Conservation (phyloP, 768 basidiomycete genomes). For the Suillus bovinus region DNA sequence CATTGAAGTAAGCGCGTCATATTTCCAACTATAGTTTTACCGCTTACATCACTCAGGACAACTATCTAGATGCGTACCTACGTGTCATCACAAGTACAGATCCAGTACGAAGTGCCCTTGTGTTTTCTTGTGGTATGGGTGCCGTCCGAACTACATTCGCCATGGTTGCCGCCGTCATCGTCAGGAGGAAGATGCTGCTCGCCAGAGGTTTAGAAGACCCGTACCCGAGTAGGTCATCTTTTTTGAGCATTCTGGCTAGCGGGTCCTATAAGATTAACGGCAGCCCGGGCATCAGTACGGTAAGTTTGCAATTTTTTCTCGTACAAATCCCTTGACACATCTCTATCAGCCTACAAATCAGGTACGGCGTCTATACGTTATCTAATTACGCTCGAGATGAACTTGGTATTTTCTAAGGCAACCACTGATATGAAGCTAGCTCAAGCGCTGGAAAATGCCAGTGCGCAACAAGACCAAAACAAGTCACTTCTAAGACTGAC, state of each 20-base stretch:
- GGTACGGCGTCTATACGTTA: constrained; percentile 19
- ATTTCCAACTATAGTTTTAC: background rate
- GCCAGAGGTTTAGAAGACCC: constrained; percentile 73
- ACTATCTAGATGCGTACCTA: constrained; percentile 94
- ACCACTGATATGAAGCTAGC: constrained; percentile 59
- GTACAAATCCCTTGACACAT: constrained; percentile 5
- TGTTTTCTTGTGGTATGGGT: constrained; percentile 97
- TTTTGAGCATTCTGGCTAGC: constrained; percentile 12
- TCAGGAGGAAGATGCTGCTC: constrained; percentile 75
- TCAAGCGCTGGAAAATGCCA: constrained; percentile 72
- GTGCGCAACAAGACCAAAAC: constrained; percentile 76
- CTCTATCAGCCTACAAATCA: constrained; percentile 27
- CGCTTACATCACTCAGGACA: constrained; percentile 52
- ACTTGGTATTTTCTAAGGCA: constrained; percentile 27
- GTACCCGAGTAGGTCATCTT: constrained; percentile 50
- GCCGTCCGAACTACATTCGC: constrained; percentile 95
- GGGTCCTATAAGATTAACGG: constrained; percentile 15
- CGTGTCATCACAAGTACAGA: constrained; percentile 77
- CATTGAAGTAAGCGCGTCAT: constrained; percentile 63
- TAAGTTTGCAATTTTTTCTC: constrained; percentile 27
- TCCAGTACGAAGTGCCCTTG: constrained; percentile 77
- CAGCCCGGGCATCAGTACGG: constrained; percentile 50
- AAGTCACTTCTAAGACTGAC: constrained; percentile 77
- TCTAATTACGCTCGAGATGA: constrained; percentile 11
- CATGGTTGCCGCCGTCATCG: constrained; percentile 90